A percentile compares a stretch with the other conserved stretches of the same genome.
These are phyloP conservation scores for Picochlorum sp. DNA, from an alignment of 139 green algal species.

Conservation along the genomic window DNA sequence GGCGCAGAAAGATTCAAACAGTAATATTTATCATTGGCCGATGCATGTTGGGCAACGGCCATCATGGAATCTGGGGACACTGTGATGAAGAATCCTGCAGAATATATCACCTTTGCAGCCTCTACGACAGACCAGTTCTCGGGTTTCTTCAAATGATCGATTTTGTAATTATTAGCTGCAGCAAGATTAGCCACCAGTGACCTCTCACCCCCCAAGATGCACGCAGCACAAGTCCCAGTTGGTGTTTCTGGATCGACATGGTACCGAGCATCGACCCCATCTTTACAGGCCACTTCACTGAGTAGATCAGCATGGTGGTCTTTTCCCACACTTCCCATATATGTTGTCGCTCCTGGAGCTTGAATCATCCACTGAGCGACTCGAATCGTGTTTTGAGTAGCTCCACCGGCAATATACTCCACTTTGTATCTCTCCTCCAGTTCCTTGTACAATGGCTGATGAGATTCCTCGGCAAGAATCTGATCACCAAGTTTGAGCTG, in stretches of 20 bases:
- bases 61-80: conserved; percentile 82
- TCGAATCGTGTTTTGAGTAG: conserved; percentile 94
- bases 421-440: conserved; percentile 67
- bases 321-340: conserved; percentile 95
- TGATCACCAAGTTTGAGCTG: conserved; percentile 91
- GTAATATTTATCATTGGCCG: conserved; percentile 79
- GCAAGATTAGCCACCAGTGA: conserved; percentile 92
- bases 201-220: conserved; percentile 81
- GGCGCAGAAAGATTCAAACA: conserved; percentile 91
- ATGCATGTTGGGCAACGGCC: conserved; percentile 70
- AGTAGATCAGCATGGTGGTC: conserved; percentile 87
- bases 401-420: conserved; percentile 96
- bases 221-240: conserved; percentile 92
- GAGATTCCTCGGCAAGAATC: conserved; percentile 96
- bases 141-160: conserved; percentile 52
- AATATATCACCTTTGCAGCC: conserved; percentile 83
- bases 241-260: conserved; percentile 68
- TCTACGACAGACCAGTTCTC: conserved; percentile 84
- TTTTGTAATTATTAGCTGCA: conserved; percentile 98
- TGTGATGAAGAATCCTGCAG: conserved; percentile 98
- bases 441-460: conserved; percentile 89
- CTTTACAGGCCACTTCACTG: conserved; percentile 51
- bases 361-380: conserved; percentile 98
- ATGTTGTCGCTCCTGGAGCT: conserved; percentile 66
- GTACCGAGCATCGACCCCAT: conserved; percentile 79